A percentile compares a stretch with the other conserved stretches of the same genome.
Conservation (phyloP, 495 filamentous ascomycete genomes). For the Penicillium coprophilum region DNA sequence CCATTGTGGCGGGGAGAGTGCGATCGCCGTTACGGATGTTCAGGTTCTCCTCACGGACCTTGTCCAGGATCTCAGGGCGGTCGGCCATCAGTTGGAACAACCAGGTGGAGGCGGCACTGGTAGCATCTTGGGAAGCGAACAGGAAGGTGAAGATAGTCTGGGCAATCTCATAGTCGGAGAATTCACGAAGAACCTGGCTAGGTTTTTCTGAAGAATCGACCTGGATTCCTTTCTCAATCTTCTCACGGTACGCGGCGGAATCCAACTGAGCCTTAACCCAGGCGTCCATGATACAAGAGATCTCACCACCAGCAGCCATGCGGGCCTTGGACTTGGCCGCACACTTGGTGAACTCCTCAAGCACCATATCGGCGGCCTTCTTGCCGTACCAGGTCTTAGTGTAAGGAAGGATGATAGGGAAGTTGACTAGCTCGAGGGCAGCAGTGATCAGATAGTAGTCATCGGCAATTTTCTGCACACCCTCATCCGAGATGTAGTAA, state of each 20-base stretch:
- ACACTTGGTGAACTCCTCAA: constrained; percentile 86
- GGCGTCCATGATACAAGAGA: constrained; percentile 89
- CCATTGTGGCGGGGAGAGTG: constrained; percentile 68
- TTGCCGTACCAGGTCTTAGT: constrained; percentile 98
- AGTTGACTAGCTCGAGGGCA: constrained; percentile 95
- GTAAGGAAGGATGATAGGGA: constrained; percentile 94
- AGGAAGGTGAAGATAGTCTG: constrained; percentile 97
- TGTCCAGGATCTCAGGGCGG: constrained; percentile 84
- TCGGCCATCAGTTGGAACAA: constrained; percentile 94
- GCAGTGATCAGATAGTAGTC: constrained; percentile 97
- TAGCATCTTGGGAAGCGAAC: constrained; percentile 97
- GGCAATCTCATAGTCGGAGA: constrained; percentile 88
- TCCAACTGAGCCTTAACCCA: constrained; percentile 87
- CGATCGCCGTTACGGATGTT: constrained; percentile 73
- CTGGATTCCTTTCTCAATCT: constrained; percentile 63
- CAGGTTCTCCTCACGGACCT: constrained; percentile 90
- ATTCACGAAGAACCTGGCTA: constrained; percentile 74
- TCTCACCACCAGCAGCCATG: constrained; percentile 86
- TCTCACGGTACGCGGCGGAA: constrained; percentile 74
- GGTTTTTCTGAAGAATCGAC: constrained; percentile 77
- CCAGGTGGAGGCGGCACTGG: constrained; percentile 89
- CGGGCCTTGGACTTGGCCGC: constrained; percentile 88
- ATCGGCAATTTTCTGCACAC: constrained; percentile 91
- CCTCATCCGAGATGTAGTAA: constrained; percentile 86
- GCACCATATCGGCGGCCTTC: constrained; percentile 89